Evolutionary conservation across 1,139 yeast genomes (phyloP).

Genomic region (Blastobotrys malaysiensis): DNA sequence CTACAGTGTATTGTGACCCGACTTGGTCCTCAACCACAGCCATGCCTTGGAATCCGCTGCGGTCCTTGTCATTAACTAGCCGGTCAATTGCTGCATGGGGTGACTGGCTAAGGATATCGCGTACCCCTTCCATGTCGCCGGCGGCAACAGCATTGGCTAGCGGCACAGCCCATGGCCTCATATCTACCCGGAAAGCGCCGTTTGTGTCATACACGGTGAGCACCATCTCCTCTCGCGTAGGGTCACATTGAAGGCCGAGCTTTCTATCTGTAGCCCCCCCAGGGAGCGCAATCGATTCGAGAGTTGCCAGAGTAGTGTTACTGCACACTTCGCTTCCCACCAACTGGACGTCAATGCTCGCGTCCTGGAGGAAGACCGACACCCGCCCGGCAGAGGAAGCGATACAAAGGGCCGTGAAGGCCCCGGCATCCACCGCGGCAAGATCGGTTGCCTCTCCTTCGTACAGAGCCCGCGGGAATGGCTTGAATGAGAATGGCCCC

Average conservation of each 20-base stretch:
- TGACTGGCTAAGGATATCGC: constrained; percentile 1
- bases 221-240: constrained; percentile 2
- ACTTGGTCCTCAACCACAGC: constrained; percentile 12
- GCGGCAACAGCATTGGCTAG: constrained; percentile 26
- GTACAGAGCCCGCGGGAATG: constrained; percentile 48
- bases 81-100: neutral
- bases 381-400: constrained; percentile 26
- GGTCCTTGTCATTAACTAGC: constrained; percentile 6
- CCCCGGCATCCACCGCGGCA: constrained; percentile 28
- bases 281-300: constrained; percentile 11
- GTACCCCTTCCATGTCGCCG: constrained; percentile 10
- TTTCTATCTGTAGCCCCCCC: neutral
- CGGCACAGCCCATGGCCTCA: constrained; percentile 23
- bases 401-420: constrained; percentile 23
- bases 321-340: constrained; percentile 8
- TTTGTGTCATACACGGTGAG: neutral
- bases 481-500: constrained; percentile 49
- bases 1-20: constrained; percentile 13
- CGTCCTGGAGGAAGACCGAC: constrained; percentile 24
- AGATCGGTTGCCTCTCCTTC: constrained; percentile 39
- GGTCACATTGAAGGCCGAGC: constrained; percentile 5
- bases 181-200: constrained; percentile 17
- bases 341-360: constrained; percentile 25
- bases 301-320: constrained; percentile 8
- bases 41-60: constrained; percentile 13